A percentile compares a stretch with the other conserved stretches of the same genome.
Evolutionary conservation across 208 protist genomes (phyloP).

Genomic region (Leishmania major): DNA sequence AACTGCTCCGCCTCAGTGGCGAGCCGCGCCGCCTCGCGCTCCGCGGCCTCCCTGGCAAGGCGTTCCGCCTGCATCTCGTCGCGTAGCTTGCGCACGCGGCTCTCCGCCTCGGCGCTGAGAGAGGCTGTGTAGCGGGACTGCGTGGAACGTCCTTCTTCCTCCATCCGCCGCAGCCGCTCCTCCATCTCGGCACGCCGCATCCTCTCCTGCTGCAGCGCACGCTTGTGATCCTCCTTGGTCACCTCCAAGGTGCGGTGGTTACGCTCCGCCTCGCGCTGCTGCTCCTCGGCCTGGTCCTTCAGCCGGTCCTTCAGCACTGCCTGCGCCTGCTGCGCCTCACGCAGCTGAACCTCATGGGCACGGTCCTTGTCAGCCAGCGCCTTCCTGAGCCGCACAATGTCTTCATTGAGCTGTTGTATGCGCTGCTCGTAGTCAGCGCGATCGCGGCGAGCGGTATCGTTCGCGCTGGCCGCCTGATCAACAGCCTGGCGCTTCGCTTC

Average conservation of each 20-base stretch:
- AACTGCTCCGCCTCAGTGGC: constrained; percentile 26
- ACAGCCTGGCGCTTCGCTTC: constrained; percentile 31
- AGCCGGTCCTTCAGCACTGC: constrained; percentile 39
- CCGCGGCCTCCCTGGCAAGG: constrained; percentile 19
- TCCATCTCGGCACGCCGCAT: constrained; percentile 31
- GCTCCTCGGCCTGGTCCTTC: constrained; percentile 28
- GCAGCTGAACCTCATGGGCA: constrained; percentile 32
- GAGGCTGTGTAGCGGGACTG: constrained; percentile 19
- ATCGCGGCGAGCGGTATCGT: constrained; percentile 22
- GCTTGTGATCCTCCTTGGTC: constrained; percentile 33
- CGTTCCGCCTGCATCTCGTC: constrained; percentile 38
- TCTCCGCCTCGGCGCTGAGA: constrained; percentile 28
- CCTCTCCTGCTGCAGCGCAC: constrained; percentile 32
- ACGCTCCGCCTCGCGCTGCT: constrained; percentile 35
- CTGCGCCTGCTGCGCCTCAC: constrained; percentile 42
- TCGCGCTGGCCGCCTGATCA: constrained; percentile 22
- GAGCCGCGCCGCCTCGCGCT: constrained; percentile 25
- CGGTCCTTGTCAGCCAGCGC: constrained; percentile 38
- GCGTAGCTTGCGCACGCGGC: constrained; percentile 27
- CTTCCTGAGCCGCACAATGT: constrained; percentile 34
- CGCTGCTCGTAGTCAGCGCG: constrained; percentile 23
- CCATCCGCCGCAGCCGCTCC: constrained; percentile 23
- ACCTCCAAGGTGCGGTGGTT: constrained; percentile 26
- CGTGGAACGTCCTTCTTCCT: constrained; percentile 12
- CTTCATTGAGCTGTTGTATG: constrained; percentile 24